Evolutionary conservation across 139 green algal species (phyloP).

Genomic region (Auxenochlorella protothecoides): DNA sequence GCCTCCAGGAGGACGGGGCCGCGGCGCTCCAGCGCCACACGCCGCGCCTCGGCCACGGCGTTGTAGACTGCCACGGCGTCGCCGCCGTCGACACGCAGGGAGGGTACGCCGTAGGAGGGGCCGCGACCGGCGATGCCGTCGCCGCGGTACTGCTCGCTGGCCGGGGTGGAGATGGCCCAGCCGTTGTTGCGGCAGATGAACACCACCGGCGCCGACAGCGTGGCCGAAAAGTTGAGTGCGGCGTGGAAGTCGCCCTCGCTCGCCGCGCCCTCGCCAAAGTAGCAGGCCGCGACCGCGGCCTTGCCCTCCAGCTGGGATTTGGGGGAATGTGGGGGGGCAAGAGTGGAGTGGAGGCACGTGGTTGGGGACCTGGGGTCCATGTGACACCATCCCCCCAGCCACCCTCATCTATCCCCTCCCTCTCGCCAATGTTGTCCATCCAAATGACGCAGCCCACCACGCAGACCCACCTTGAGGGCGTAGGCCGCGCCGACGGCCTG

Average conservation of each 20-base stretch:
- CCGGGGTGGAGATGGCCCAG: conserved; percentile 85
- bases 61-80: conserved; percentile 77
- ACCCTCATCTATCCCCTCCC: no score
- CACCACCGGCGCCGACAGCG: conserved; percentile 60
- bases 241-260: conserved; percentile 90
- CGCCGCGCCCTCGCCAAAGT: conserved; percentile 81
- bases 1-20: conserved; percentile 69
- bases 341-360: not conserved
- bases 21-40: conserved; percentile 25
- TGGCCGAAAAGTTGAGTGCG: conserved; percentile 86
- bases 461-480: conserved; percentile 56
- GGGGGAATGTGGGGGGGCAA: not conserved
- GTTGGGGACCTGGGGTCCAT: no score
- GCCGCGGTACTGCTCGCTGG: conserved; percentile 77
- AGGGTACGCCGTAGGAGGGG: conserved; percentile 52
- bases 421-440: no score
- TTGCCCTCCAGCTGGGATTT: conserved; percentile 23
- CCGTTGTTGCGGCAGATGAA: conserved; percentile 98
- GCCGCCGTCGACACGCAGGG: conserved; percentile 77
- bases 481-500: conserved; percentile 88
- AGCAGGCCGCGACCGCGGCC: conserved; percentile 35
- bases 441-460: not conserved
- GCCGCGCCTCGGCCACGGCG: conserved; percentile 45
- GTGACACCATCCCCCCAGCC: no score
- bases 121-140: conserved; percentile 77